Percentiles rank a stretch among this genome's conserved stretches.
These are phyloP conservation scores for Syncephalastrum contaminatum DNA, from an alignment of 371 early-diverging fungal genomes.

Conservation along the genomic window DNA sequence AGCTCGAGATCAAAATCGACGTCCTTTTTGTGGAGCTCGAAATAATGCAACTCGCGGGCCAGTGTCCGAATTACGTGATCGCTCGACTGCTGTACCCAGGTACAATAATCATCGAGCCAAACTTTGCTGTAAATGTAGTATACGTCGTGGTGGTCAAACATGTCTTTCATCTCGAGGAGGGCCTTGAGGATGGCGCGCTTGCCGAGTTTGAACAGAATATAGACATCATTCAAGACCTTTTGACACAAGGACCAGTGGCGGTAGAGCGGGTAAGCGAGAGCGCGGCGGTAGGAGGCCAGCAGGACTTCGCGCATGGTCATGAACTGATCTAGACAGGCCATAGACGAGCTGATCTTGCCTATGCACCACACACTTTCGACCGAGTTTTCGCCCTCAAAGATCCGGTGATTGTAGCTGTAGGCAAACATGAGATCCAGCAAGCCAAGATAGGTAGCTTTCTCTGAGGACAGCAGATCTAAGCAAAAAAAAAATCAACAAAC, in stretches of 20 bases:
- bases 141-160: conserved; percentile 85
- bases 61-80: conserved; percentile 71
- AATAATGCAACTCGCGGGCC: conserved; percentile 78
- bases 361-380: conserved; percentile 93
- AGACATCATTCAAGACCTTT: conserved; percentile 78
- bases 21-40: conserved; percentile 62
- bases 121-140: conserved; percentile 85
- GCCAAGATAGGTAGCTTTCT: conserved; percentile 75
- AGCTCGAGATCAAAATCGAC: conserved; percentile 76
- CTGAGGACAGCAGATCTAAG: conserved; percentile 60
- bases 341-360: conserved; percentile 76
- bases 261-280: conserved; percentile 84
- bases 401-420: conserved; percentile 85
- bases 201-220: conserved; percentile 81
- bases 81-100: conserved; percentile 89
- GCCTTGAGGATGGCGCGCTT: conserved; percentile 78
- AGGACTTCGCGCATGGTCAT: conserved; percentile 61
- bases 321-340: conserved; percentile 83
- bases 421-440: conserved; percentile 91
- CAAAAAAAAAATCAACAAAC: background rate
- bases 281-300: conserved; percentile 69
- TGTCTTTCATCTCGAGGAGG: conserved; percentile 71
- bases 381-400: conserved; percentile 81
- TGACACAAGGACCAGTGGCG: conserved; percentile 73
- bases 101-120: conserved; percentile 92